Evolutionary conservation across 495 filamentous ascomycete genomes (phyloP), one percentile per base, ranked within the genome.

Genomic region (Talaromyces liani): DNA sequence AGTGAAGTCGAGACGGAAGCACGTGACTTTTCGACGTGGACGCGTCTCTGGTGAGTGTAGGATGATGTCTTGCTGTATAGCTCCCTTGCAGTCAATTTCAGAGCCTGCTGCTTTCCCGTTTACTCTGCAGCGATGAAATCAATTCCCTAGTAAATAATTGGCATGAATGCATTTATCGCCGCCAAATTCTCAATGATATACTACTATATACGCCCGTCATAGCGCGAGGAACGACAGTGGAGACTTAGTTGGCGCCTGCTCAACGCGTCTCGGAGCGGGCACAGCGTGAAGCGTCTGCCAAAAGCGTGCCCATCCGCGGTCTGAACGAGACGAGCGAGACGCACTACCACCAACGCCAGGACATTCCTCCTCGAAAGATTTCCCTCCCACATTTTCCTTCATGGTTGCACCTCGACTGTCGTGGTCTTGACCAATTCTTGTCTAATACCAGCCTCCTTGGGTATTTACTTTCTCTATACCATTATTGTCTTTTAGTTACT

Each of bases 251-350:
- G 75, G 74, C 74, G 75, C 71, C 74, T 78, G 75, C 74, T 70
- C 74, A 78, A 79, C 77, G 77, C 77, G 77, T 79, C 76, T 79
- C 75, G 73, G 75, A 63, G 64, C 76, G 74, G 74, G 58, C 33
- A 36, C 41, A 60, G 60, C 60, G 60, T 62, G 60, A 77, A 77
- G 75, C 33, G 33, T 36, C 31, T 33, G 31, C 31, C 31, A 33
- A 33, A 33, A 33, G 31, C 33, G 33, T 75, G 75, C 77, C 72
- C 75, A 75, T 78, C 77, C 75, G 73, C 77, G 74, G 74, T 73
- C 67, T 75, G 73, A 69, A 70, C 65, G 71, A 62, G 71, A 75
- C 73, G 64, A 76, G 70, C 73, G 64, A 76, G 70, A 72, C 73
- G 18, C 45, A 49, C 45, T 49, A 49, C 45, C 45, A 70, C 71